Evolutionary conservation across 2,329 filamentous ascomycete genomes (phyloP).

Genomic region (Plectosphaerella plurivora): DNA sequence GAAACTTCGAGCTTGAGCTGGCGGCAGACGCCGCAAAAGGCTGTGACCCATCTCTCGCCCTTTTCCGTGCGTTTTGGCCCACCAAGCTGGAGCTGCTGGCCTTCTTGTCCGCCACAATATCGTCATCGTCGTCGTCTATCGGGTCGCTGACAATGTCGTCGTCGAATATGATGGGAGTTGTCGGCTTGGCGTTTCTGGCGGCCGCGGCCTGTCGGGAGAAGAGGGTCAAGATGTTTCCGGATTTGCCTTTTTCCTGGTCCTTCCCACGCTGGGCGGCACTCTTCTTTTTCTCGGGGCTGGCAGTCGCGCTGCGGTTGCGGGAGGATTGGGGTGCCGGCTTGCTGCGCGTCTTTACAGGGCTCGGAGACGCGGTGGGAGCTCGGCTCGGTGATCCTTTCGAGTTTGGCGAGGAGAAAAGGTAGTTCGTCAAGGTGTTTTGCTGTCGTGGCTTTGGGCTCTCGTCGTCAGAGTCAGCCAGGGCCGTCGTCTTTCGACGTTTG

Average conservation of each 20-base stretch:
- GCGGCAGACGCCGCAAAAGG: slow-evolving; percentile 5
- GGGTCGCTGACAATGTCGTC: slow-evolving; percentile 51
- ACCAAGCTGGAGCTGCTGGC: slow-evolving; percentile 50
- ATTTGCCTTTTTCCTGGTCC: slow-evolving; percentile 45
- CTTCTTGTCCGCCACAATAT: slow-evolving; percentile 48
- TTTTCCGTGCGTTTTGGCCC: slow-evolving; percentile 49
- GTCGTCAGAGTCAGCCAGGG: slow-evolving; percentile 45
- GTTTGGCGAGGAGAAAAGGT: slow-evolving; percentile 48
- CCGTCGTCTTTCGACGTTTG: slow-evolving; percentile 55
- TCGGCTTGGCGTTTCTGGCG: slow-evolving; percentile 1
- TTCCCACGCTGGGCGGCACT: slow-evolving; percentile 27
- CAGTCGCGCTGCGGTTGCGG: slow-evolving; percentile 31
- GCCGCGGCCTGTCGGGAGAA: slow-evolving; percentile 53
- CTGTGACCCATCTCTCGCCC: background rate
- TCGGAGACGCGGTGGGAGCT: slow-evolving; percentile 32
- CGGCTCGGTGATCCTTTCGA: slow-evolving; percentile 24
- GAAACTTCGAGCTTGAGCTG: slow-evolving; percentile 46
- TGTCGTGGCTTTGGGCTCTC: slow-evolving; percentile 39
- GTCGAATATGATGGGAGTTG: slow-evolving; percentile 13
- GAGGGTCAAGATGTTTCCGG: slow-evolving; percentile 52
- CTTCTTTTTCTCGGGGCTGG: slow-evolving; percentile 43
- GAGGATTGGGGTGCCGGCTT: slow-evolving; percentile 23
- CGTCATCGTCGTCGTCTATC: slow-evolving; percentile 55
- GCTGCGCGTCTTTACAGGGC: slow-evolving; percentile 29
- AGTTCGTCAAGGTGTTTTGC: slow-evolving; percentile 46